A percentile compares a stretch with the other conserved stretches of the same genome.
Conservation (phyloP, 352 stramenopile genomes). For the Phytophthora vignae region DNA sequence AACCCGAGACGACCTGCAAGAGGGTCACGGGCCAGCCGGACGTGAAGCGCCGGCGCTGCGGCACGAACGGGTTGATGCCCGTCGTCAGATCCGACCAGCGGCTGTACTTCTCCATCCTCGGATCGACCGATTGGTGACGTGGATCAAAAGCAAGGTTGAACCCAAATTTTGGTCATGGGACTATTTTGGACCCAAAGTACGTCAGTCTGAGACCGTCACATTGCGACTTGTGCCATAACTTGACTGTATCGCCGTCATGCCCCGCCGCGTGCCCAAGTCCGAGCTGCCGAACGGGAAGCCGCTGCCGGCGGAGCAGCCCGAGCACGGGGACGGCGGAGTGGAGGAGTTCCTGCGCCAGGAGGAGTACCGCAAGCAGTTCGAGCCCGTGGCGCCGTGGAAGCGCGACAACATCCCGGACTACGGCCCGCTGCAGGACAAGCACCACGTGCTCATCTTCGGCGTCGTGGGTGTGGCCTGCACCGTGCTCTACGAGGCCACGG, state of each 20-base stretch:
- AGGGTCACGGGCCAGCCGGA: slow-evolving; percentile 47
- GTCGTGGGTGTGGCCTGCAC: slow-evolving; percentile 72
- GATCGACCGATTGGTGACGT: background rate
- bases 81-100: slow-evolving; percentile 87
- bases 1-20: slow-evolving; percentile 55
- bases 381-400: slow-evolving; percentile 86
- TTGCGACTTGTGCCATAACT: slow-evolving; percentile 8
- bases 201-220: slow-evolving; percentile 4
- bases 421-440: slow-evolving; percentile 66
- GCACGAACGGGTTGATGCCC: slow-evolving; percentile 90
- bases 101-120: slow-evolving; percentile 87
- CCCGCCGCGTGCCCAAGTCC: slow-evolving; percentile 28
- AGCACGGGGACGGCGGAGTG: slow-evolving; percentile 27
- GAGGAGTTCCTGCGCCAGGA: slow-evolving; percentile 53
- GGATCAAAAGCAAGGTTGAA: too few species aligned
- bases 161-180: background rate
- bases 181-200: background rate
- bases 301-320: background rate
- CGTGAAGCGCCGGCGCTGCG: slow-evolving; percentile 67
- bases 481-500: slow-evolving; percentile 74
- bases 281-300: slow-evolving; percentile 6
- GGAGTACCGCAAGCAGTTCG: slow-evolving; percentile 69
- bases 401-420: slow-evolving; percentile 83
- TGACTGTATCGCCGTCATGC: slow-evolving; percentile 18
- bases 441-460: slow-evolving; percentile 75